Base-by-base conservation (phyloP, 352 stramenopile genomes). In the Phytophthora brassicae region DNA sequence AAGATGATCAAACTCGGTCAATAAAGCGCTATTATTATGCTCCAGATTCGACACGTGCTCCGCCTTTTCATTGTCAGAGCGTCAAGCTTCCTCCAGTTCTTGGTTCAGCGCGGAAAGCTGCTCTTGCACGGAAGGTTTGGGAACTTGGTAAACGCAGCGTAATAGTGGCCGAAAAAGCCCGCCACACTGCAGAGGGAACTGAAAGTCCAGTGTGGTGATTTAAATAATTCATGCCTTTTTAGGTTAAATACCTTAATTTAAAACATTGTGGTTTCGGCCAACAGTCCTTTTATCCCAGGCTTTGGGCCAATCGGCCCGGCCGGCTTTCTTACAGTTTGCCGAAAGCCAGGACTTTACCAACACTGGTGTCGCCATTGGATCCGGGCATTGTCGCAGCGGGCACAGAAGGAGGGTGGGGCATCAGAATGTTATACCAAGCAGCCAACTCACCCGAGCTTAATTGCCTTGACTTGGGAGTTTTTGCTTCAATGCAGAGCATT, bases 1-100 rank as follows among this genome's bases (percentile, higher is more conserved):
- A 46, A 80, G 61, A 16, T 68, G 72, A 22, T 80, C 72, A 55
- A 73, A 77, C 51, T 81, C 72, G 36, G 54, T 71, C 2, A 59
- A 75, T 24, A 78, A 59, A n/a, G 66, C 70, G n/a, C 45, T 64
- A 26, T 79, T 68, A 36, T 77, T 82, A 2, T 76, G 64, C 39
- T 77, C 72, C 9, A 81, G 41, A 44, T 78, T 72, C 13, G 62
- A 69, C 42, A 74, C 54, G 24, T 71, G 44, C 29, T 78, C 69
- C 14, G 63, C 52, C 41, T 72, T 68, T 13, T 74, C 69, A 39
- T 76, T 68, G 14, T 51, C 45, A 51, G 57, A 56, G 38, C 69
- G 67, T 9, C 49, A 64, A 26, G 74, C 50, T n/a, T 79, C 66
- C 38, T 81, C 57, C 13, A 88, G 56, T 55, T 84, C 64, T 46